Conservation (phyloP, 495 filamentous ascomycete genomes). For the Daldinia decipiens region DNA sequence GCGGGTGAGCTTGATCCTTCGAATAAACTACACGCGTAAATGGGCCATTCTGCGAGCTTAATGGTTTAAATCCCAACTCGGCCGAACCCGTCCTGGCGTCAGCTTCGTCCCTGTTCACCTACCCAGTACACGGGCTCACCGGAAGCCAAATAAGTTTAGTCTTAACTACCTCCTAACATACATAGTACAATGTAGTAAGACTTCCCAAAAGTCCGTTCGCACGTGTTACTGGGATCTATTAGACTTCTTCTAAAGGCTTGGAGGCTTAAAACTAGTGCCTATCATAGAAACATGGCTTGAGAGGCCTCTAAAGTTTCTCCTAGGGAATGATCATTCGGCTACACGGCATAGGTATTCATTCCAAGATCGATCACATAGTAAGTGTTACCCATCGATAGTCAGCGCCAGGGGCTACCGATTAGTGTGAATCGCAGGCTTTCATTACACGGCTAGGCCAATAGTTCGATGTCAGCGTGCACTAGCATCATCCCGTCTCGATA, state of each 20-base stretch:
- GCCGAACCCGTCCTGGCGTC: constrained; percentile 22
- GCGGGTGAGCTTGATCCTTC: constrained; percentile 4
- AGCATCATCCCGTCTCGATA: constrained; percentile 27
- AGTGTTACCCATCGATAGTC: constrained; percentile 25
- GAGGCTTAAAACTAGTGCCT: not conserved
- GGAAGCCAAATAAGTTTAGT: not conserved
- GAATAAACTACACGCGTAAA: constrained; percentile 7
- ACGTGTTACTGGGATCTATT: not conserved
- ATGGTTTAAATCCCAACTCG: constrained; percentile 22
- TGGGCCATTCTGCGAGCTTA: constrained; percentile 27
- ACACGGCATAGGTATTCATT: constrained; percentile 9
- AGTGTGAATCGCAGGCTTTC: constrained; percentile 19
- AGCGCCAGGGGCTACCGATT: constrained; percentile 31
- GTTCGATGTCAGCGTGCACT: constrained; percentile 30
- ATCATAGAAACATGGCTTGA: constrained; percentile 3
- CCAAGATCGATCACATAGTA: constrained; percentile 5
- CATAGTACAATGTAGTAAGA: too few species aligned
- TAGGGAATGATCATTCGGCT: constrained; percentile 17
- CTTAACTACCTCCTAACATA: not conserved
- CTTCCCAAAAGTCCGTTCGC: not conserved
- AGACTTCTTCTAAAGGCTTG: not conserved
- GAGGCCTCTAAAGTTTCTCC: constrained; percentile 2
- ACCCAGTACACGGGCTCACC: constrained; percentile 21
- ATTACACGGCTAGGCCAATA: constrained; percentile 36
- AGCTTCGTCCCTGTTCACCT: constrained; percentile 23